Evolutionary conservation across 2,329 filamentous ascomycete species (phyloP), one percentile per base, ranked within the genome.

Genomic region (Huntiella abstrusa): DNA sequence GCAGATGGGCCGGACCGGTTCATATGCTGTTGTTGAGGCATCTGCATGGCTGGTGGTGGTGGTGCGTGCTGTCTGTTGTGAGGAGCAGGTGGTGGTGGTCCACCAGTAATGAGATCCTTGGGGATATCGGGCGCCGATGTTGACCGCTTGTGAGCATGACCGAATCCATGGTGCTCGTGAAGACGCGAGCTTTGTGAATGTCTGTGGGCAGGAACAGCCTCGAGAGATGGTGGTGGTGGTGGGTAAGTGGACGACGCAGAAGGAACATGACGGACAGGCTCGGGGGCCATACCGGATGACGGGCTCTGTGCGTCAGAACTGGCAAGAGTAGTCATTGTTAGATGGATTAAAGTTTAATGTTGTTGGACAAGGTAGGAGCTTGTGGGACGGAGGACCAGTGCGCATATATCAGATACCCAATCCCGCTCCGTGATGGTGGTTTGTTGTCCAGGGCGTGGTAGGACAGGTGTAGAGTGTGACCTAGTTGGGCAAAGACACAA

Each of bases 61-160:
- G 35, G 41, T 5, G 28, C 41, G 10, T 44, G 41, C 8, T 28
- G 22, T 28, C 22, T 28, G 22, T 28, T 6, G 7, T 33, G 34
- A 19, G 13, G 15, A 6, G 35, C 16, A 16, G 12, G 16, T 10
- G 37, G 22, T 5, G 22, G 40, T 22, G 43, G 34, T 12, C 43
- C 34, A 32, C 15, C 35, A 48, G 46, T 17, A 6, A 42, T 41
- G 5, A 49, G 33, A 43, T 49, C 47, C 13, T 49, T 49, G 34
- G 47, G 47, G 19, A 49, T 49, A 28, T 49, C 47, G n/a, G 47
- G 47, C 11, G 35, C 43, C 4, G 47, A 49, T 28, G 43, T 46
- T n/a, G 47, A 49, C 12, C 47, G 47, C 43, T 49, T 49, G 16
- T 49, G 47, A 16, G 43, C 40, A 15, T 49, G 47, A 11, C 47